Conservation (phyloP, 1,284 basidiomycete species). For the Naganishia sp. region DNA sequence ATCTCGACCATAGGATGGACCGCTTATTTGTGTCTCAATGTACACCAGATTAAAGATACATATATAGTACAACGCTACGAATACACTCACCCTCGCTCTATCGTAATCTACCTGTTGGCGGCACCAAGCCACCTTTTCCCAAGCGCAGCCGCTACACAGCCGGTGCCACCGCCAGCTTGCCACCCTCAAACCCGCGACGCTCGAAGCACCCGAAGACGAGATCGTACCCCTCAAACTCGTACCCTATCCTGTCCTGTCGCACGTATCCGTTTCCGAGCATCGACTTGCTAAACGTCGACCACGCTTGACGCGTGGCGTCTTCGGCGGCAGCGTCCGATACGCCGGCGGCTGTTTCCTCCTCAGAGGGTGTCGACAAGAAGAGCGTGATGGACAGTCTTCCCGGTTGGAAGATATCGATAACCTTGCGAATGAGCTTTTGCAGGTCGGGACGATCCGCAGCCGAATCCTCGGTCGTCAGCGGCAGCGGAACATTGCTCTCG, state of each 20-base stretch:
- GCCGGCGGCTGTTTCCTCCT: conserved; percentile 61
- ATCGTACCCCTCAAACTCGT: conserved; percentile 95
- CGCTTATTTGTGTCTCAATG: too few relatives aligned
- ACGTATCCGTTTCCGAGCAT: conserved; percentile 52
- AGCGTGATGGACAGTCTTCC: conserved; percentile 83
- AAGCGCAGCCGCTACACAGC: conserved; percentile 8
- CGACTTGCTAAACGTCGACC: conserved; percentile 45
- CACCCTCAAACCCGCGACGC: conserved; percentile 50
- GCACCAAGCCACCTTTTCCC: not conserved
- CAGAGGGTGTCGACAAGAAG: conserved; percentile 74
- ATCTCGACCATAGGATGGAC: too few relatives aligned
- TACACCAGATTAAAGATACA: conserved; percentile 3
- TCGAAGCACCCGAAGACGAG: conserved; percentile 91
- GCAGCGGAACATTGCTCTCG: conserved; percentile 93
- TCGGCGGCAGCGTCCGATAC: conserved; percentile 37
- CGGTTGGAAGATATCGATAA: conserved; percentile 91
- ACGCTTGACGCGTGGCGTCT: conserved; percentile 41
- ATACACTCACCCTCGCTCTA: not conserved
- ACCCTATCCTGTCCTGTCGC: conserved; percentile 94
- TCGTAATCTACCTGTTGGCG: not conserved
- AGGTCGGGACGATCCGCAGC: conserved; percentile 61
- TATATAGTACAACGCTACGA: conserved; percentile 4
- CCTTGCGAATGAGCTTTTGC: conserved; percentile 76
- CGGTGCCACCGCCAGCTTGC: conserved; percentile 31
- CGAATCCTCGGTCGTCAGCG: conserved; percentile 47